Base-by-base conservation (phyloP, 176 grass and related monocot species). In the Paspalum vaginatum region DNA sequence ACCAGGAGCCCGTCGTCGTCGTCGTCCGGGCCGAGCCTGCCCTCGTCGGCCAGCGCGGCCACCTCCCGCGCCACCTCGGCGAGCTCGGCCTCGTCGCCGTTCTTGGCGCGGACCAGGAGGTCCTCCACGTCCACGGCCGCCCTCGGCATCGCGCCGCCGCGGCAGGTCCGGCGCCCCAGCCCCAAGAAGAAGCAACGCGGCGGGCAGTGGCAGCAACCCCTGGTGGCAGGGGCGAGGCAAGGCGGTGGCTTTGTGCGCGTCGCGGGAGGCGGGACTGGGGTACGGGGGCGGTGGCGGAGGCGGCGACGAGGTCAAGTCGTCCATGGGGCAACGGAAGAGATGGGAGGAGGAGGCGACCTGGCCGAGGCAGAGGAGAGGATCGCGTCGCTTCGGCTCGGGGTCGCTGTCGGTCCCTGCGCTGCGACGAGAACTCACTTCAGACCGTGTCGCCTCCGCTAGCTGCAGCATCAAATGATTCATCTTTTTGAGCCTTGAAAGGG, bases 31-130 rank as follows among this genome's bases (percentile, higher is more conserved):
- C 83, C 66, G 73, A 86, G 83, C 88, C 78, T 78, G 2, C 88
- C 88, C 58, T 86, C 50, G 9, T 7, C 66, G 2, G 73, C 83
- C 32, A 89, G 66, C 42, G 79, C 66, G 0, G 72, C 88, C 21
- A 89, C 73, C 83, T 86, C 88, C 72, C 58, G 32, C 12, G 83
- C 83, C 32, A 73, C 83, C 27, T 14, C 66, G 78, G 48, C 73
- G 58, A 89, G 88, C 16, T 86, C 87, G 6, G 22, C 26, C 26
- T 79, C 85, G 7, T 62, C 15, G 39, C 84, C 87, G 47, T 65
- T 93, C 88, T 93, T 90, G 44, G 90, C 82, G 84, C 87, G 77
- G 54, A 93, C 87, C 12, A 90, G 48, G 5, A 93, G 74, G 75
- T 90, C 87, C 87, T 93, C 91, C 45, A 90, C 87, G 9, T 93